Evolutionary conservation across 352 stramenopile species (phyloP), one percentile per base, ranked within the genome.

Genomic region (Globisporangium acanthophoron): DNA sequence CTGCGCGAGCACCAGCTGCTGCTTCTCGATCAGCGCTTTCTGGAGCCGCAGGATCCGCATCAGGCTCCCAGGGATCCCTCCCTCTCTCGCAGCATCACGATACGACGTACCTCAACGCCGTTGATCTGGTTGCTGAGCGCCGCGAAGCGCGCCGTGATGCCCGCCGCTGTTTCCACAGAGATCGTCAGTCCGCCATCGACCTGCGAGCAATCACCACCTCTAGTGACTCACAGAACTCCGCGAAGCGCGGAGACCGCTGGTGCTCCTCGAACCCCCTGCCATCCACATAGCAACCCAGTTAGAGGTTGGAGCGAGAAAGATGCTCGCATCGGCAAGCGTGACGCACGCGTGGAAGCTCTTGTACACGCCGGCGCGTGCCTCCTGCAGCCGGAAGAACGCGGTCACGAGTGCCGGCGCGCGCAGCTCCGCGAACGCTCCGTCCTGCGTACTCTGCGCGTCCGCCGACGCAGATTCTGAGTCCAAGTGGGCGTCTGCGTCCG

Each of bases 121-220:
- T 94, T 94, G 44, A 94, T 74, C 40, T 74, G 66, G 50, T 78
- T 65, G 68, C 85, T 94, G 41, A 92, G 73, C 29, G 52, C 58
- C 1, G 78, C 76, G 62, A 94, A 92, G 0, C 67, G 73, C 46
- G 70, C 39, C 12, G 79, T 94, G 57, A 94, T 88, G 5, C 55
- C 58, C 49, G 67, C 55, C 46, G 78, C 84, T 94, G 58, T 16
- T 51, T n/a, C 43, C 52, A 50, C 9, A 16, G 31, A 21, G 40
- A 37, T 13, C 29, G 29, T 49, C 11, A 45, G 27, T 29, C 16
- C 5, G 18, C 15, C 33, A 37, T 27, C 24, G 24, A 27, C 24
- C 24, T 27, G 24, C 24, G 24, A 27, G 24, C 24, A 27, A 27
- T 27, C 24, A 27, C 24, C 24, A 27, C 24, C 24, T 27, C 24